These are phyloP conservation scores for Orbilia ellipsospora DNA, from an alignment of 2,329 filamentous ascomycete genomes.

Conservation along the genomic window DNA sequence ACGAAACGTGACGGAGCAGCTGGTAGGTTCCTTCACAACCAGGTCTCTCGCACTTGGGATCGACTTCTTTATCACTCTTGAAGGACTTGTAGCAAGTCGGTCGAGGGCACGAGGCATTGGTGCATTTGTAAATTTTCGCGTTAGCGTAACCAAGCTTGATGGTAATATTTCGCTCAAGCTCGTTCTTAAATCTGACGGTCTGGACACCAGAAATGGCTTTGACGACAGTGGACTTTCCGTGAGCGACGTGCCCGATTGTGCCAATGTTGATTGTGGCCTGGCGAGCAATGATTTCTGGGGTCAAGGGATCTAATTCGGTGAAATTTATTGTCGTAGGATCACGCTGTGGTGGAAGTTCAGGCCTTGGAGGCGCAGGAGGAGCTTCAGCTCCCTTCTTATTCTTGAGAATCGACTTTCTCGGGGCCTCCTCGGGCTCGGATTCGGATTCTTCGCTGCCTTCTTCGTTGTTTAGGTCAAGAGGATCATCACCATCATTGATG, in stretches of 20 bases:
- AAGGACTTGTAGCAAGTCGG: constrained; percentile 96
- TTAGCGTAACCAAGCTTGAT: constrained; percentile 99
- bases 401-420: constrained; percentile 80
- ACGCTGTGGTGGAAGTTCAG: constrained; percentile 85
- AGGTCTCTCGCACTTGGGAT: constrained; percentile 93
- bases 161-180: constrained; percentile 98
- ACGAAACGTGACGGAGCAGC: constrained; percentile 91
- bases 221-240: constrained; percentile 98
- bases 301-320: constrained; percentile 80
- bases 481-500: constrained; percentile 73
- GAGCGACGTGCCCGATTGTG: constrained; percentile 97
- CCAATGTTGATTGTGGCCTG: constrained; percentile 99
- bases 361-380: constrained; percentile 66
- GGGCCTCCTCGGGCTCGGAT: constrained; percentile 70
- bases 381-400: constrained; percentile 78
- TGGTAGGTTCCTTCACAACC: constrained; percentile 89
- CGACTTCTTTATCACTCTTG: constrained; percentile 99
- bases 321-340: constrained; percentile 90
- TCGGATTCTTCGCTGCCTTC: constrained; percentile 63
- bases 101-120: constrained; percentile 87
- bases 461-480: constrained; percentile 65
- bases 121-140: constrained; percentile 99
- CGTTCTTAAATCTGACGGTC: constrained; percentile 99
- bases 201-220: constrained; percentile 99
- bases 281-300: constrained; percentile 94